Evolutionary conservation across 1,284 basidiomycete species (phyloP), one percentile per base, ranked within the genome.

Genomic region (Rhodotorula sp.): DNA sequence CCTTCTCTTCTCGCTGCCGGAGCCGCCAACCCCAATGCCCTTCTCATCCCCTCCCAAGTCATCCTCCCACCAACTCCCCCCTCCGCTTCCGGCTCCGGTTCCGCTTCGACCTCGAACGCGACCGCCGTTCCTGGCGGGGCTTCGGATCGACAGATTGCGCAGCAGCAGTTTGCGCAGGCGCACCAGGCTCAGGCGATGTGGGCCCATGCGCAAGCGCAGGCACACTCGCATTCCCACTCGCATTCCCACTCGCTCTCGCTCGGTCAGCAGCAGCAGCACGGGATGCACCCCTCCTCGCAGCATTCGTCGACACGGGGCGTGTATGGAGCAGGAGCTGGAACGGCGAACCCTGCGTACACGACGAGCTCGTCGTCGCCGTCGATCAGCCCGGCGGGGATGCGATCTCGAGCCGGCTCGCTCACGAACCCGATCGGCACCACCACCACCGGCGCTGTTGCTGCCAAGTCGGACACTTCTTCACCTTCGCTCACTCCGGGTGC

Each of bases 131-230:
- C 17, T 18, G 54, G 26, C 30, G 14, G 54, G 37, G 14, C n/a
- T 44, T n/a, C 37, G 6, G 70, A 69, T 17, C 62, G 66, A 4
- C 66, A 68, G 29, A 48, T 56, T 15, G 68, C 68, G 22, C 62
- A 64, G 30, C 73, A 74, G 54, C 63, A 69, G n/a, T 74, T 66
- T 26, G 73, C 73, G 22, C 70, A 74, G 22, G 68, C 60, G 24
- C 70, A 72, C 18, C 73, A 74, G 51, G 67, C 67, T 1, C 63
- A 71, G 37, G 72, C 67, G 29, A 42, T 71, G 44, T 71, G 72
- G 72, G 66, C 66, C 3, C 37, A 44, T 26, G 60, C 49, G 17
- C 67, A 62, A 18, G 37, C 24, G 18, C 37, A 46, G 22, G 58
- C n/a, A 26, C 44, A 46, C 22, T 20, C 56, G 22, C 58, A 29